A percentile compares a stretch with the other conserved stretches of the same genome.
These are phyloP conservation scores for Noccaea bulbosa DNA, from an alignment of 345 rosid species.

Conservation along the genomic window DNA sequence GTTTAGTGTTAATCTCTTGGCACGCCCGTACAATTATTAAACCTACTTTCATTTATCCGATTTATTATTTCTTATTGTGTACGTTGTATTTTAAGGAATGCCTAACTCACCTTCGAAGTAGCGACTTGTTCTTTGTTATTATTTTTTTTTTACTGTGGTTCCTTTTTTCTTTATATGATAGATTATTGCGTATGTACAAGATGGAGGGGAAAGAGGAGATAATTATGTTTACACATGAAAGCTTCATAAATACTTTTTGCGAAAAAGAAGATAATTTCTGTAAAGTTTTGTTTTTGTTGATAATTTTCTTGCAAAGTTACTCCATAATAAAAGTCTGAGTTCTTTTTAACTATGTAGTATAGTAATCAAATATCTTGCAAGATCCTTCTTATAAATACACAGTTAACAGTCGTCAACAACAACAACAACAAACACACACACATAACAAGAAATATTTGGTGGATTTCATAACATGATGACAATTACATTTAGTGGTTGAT, in stretches of 20 bases:
- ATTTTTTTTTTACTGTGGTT: background rate
- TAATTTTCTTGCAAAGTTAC: background rate
- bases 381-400: background rate
- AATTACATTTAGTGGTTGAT: constrained; percentile 21
- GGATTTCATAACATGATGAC: constrained; percentile 21
- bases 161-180: background rate
- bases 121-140: background rate
- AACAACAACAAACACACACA: no score
- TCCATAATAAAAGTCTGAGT: background rate
- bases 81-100: constrained; percentile 1
- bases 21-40: constrained; percentile 44
- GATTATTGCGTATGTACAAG: constrained; percentile 6
- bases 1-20: constrained; percentile 35
- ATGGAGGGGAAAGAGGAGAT: background rate
- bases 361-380: constrained; percentile 2
- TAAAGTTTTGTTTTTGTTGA: no score
- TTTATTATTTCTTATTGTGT: background rate
- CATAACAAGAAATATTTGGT: constrained; percentile 1
- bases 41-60: constrained; percentile 28
- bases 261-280: no score
- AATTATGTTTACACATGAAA: background rate
- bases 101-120: background rate
- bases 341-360: background rate
- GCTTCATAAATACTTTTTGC: no score
- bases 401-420: background rate